Base-by-base conservation (phyloP, 768 basidiomycete genomes). In the Saitozyma podzolica region DNA sequence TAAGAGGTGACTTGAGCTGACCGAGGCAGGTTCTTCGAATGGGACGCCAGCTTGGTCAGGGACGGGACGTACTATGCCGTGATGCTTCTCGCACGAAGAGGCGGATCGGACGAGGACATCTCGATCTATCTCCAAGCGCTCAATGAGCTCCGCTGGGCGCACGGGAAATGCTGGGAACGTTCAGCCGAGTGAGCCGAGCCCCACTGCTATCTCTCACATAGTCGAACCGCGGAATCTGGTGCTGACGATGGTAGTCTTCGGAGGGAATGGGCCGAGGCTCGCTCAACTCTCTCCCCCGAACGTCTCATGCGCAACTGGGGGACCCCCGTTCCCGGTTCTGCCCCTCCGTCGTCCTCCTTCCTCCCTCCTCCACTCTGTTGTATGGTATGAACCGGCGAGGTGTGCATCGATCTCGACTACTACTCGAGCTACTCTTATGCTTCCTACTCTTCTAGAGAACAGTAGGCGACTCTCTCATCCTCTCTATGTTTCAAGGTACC, bases 61-160 rank as follows among this genome's bases (percentile, higher is more conserved):
- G 92, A 95, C 70, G 93, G 93, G 3, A 91, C 89, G 71, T 95
- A 88, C 67, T 95, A 88, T 83, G 94, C 89, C 70, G 90, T 90
- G 5, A 91, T 87, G 1, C 85, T 88, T 64, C 80, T 92, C 45
- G 84, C 91, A 6, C 89, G 89, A 0, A 72, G 80, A 43, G 86
- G 85, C 59, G 86, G 84, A 8, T 63, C 80, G 14, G 81, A 85
- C 6, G 86, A 88, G 14, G 84, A 86, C 58, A 80, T 83, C 20
- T 76, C 82, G 40, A 63, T 81, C 29, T 94, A 90, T 72, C 81
- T 93, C 6, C 82, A 84, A 6, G 91, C 91, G 9, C 83, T 95
- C n/a, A 78, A 84, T 3, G 74, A 89, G 73, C 89, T 93, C 85
- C 85, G 86, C 10, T 96, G 92, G 92, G 75, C 72, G 6, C 80